Conservation (phyloP, 2,329 filamentous ascomycete genomes). For the Triangularia verruculosa region DNA sequence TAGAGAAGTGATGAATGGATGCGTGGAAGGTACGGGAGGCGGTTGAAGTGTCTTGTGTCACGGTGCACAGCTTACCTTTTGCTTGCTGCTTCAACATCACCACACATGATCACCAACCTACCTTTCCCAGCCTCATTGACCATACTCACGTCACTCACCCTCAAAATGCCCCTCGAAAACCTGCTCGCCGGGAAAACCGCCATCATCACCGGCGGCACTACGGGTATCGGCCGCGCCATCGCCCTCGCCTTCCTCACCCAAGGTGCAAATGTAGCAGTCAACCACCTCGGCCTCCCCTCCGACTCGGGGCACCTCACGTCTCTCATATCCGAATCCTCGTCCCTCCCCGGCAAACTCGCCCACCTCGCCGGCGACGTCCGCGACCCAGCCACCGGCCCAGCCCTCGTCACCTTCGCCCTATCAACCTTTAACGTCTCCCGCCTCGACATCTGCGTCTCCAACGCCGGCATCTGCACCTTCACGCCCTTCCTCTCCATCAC, state of each 20-base stretch:
- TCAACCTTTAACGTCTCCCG: constrained; percentile 52
- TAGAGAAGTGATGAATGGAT: not conserved
- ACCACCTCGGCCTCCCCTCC: constrained; percentile 64
- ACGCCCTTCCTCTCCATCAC: constrained; percentile 77
- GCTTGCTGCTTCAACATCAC: not conserved
- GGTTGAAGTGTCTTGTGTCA: not conserved
- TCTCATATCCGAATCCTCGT: constrained; percentile 50
- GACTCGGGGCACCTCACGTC: constrained; percentile 53
- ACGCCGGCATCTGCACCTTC: constrained; percentile 86
- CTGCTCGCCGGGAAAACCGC: constrained; percentile 73
- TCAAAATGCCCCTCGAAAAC: constrained; percentile 42
- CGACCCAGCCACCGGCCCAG: constrained; percentile 65
- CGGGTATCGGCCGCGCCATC: constrained; percentile 84
- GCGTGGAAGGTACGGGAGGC: not conserved
- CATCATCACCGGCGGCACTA: constrained; percentile 83
- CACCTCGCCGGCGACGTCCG: constrained; percentile 76
- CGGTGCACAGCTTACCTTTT: not conserved
- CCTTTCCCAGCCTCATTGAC: not conserved
- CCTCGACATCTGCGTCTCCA: constrained; percentile 78
- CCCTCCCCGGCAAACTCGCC: constrained; percentile 56
- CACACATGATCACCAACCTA: not conserved
- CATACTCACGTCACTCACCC: not conserved
- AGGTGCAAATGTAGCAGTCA: constrained; percentile 75
- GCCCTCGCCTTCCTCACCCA: constrained; percentile 74
- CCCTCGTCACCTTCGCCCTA: constrained; percentile 66